Conservation (phyloP, 352 stramenopile genomes). For the Pythium myriotylum region DNA sequence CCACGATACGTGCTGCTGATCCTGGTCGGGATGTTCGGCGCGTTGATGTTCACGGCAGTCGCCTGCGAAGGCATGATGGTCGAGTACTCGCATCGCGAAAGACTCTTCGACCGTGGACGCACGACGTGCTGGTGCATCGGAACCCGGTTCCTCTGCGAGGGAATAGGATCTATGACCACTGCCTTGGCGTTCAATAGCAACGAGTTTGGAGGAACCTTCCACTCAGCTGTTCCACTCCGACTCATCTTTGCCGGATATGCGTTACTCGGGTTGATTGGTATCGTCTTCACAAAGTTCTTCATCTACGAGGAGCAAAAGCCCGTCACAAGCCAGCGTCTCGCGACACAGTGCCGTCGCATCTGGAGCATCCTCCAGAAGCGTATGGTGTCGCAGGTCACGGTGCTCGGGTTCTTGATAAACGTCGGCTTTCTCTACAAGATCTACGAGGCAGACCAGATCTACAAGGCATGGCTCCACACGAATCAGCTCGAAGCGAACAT, state of each 20-base stretch:
- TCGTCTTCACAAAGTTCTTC: conserved; percentile 15
- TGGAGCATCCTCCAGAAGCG: conserved; percentile 26
- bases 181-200: conserved; percentile 12
- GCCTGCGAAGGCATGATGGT: conserved; percentile 26
- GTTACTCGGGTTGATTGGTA: conserved; percentile 1
- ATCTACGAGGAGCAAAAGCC: conserved; percentile 9
- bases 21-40: conserved; percentile 11
- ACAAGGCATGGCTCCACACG: conserved; percentile 4
- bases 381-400: conserved; percentile 22
- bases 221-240: conserved; percentile 6
- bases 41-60: conserved; percentile 6
- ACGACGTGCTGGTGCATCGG: conserved; percentile 18
- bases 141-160: conserved; percentile 15
- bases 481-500: conserved; percentile 8
- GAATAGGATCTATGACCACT: neutral
- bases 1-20: conserved; percentile 18
- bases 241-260: conserved; percentile 12
- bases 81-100: conserved; percentile 27
- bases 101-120: conserved; percentile 15
- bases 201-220: conserved; percentile 23
- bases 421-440: conserved; percentile 7
- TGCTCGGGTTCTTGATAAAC: conserved; percentile 19
- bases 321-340: conserved; percentile 8
- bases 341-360: conserved; percentile 16
- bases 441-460: neutral